A percentile compares a stretch with the other conserved stretches of the same genome.
Conservation (phyloP, 2,329 filamentous ascomycete genomes). For the Tolypocladium ophioglossoides region DNA sequence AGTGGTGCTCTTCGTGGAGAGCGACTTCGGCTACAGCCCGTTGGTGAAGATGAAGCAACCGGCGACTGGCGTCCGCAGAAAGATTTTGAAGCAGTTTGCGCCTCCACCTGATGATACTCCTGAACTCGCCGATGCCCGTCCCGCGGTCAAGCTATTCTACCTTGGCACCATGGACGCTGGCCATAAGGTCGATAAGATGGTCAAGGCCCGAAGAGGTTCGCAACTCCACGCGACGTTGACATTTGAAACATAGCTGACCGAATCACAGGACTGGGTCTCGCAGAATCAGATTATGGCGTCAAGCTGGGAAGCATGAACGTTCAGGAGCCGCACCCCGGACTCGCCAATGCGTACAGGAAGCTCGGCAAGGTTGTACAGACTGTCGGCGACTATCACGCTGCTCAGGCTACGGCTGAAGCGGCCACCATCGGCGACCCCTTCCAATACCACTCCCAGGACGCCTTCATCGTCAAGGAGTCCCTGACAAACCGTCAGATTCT, state of each 20-base stretch:
- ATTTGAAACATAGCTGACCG: slow-evolving; percentile 6
- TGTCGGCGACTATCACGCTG: slow-evolving; percentile 89
- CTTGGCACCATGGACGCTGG: slow-evolving; percentile 92
- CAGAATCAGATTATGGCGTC: slow-evolving; percentile 87
- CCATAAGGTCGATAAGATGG: slow-evolving; percentile 89
- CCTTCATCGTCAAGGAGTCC: slow-evolving; percentile 96
- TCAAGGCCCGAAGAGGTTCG: slow-evolving; percentile 81
- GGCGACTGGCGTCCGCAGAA: slow-evolving; percentile 86
- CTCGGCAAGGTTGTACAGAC: slow-evolving; percentile 89
- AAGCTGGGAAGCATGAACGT: slow-evolving; percentile 79
- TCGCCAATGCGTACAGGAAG: slow-evolving; percentile 87
- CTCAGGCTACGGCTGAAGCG: slow-evolving; percentile 91
- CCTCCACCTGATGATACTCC: slow-evolving; percentile 95
- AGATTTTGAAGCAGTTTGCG: slow-evolving; percentile 96
- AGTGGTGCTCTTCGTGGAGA: slow-evolving; percentile 97
- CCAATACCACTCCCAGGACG: slow-evolving; percentile 88
- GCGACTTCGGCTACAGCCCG: slow-evolving; percentile 95
- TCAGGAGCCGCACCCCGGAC: slow-evolving; percentile 81
- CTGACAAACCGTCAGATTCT: slow-evolving; percentile 96
- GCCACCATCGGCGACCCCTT: slow-evolving; percentile 90
- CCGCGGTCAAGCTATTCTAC: slow-evolving; percentile 91
- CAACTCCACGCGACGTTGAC: neutral
- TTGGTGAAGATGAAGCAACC: slow-evolving; percentile 94
- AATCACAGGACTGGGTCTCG: slow-evolving; percentile 68
- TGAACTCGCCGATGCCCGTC: slow-evolving; percentile 80